Evolutionary conservation across 2,329 filamentous ascomycete genomes (phyloP), one percentile per base, ranked within the genome.

Genomic region (Talaromyces sp.): DNA sequence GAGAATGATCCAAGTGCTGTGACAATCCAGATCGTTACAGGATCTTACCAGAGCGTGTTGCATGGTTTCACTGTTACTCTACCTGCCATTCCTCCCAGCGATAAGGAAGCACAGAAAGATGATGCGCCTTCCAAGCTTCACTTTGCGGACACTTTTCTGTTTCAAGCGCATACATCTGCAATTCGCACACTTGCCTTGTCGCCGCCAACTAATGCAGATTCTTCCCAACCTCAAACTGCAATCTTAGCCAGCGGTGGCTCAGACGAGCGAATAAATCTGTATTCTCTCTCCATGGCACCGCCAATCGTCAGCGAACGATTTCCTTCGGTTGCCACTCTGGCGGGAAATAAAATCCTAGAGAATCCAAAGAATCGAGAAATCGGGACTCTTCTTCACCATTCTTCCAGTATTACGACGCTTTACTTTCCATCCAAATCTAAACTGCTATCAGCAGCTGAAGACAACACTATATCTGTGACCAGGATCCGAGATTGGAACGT

Each of bases 211-310:
- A 82, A 81, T 19, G 67, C 69, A 39, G 70, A 74, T 60, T 68
- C 70, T 78, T 58, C 80, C 78, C 11, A 84, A 80, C 63, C 86
- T n/a, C 88, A 90, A 70, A 96, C 94, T 71, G 83, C 96, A 52
- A 87, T 94, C 64, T 84, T 99, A 51, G 94, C 94, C 11, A 96
- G 89, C 9, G 94, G 94, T 64, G 88, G 89, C 73, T 95, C 90
- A 22, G 94, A 99, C 74, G 91, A 97, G 76, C 86, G 91, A 62
- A 89, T 99, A 77, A 97, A 99, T 70, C 82, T 99, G 56, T 99
- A 96, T 80, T 91, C 87, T 61, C 79, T 99, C 57, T 96, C 92
- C 11, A 85, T 81, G 25, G 84, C 85, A 65, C 84, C 84, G 56
- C 85, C 82, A 59, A 81, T 72, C 65, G 76, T 75, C 63, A 84